phyloP scores from a whole-genome alignment of 176 grass and related monocot genomes.

The Avena sativa region DNA sequence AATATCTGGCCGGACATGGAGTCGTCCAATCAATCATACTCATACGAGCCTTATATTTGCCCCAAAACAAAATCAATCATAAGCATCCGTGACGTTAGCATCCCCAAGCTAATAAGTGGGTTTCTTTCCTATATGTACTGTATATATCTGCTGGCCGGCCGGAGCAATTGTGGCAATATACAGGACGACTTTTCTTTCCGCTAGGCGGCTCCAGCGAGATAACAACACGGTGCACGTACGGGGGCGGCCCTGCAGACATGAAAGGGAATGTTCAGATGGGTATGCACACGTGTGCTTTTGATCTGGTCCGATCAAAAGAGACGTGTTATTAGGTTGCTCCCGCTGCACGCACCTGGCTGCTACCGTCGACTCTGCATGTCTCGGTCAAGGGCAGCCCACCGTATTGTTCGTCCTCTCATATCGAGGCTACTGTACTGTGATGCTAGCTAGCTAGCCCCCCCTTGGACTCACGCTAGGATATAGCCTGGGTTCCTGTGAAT shows the following conservation, averaged over 20 bases:
- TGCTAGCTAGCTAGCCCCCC: background rate
- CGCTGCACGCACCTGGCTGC: too few species aligned
- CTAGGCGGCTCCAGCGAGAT: background rate
- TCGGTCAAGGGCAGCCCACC: slow-evolving; percentile 15
- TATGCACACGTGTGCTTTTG: slow-evolving; percentile 32
- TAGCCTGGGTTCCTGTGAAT: background rate
- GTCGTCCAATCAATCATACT: slow-evolving; percentile 7
- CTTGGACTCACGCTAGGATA: slow-evolving; percentile 10
- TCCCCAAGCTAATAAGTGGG: background rate
- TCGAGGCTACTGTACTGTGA: background rate
- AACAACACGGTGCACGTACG: slow-evolving; percentile 2
- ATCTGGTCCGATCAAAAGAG: slow-evolving; percentile 38
- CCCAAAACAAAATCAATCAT: slow-evolving; percentile 9
- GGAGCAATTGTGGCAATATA: slow-evolving; percentile 33
- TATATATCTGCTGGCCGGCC: background rate
- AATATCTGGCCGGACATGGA: background rate
- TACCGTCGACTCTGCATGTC: background rate
- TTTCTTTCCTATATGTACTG: background rate
- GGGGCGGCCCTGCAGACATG: background rate
- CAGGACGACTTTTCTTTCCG: background rate
- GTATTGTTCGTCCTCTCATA: background rate
- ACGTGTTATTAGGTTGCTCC: background rate
- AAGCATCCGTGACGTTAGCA: background rate
- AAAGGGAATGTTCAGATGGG: slow-evolving; percentile 39
- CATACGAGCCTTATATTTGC: background rate